These are phyloP conservation scores for Beta lomatogona DNA, from an alignment of 179 eudicot species.

Conservation along the genomic window DNA sequence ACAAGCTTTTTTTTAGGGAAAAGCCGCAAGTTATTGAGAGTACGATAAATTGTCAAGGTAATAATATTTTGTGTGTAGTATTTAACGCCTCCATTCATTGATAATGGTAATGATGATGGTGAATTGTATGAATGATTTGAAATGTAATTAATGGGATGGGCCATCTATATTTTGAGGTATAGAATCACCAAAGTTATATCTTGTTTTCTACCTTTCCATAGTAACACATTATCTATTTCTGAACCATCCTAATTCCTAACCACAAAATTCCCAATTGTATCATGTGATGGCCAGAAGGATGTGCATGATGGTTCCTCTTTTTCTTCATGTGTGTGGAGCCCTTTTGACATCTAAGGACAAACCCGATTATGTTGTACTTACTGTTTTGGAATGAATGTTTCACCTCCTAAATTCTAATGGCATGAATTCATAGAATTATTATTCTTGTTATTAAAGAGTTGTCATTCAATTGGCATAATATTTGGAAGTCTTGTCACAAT, in stretches of 20 bases:
- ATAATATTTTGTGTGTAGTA: no score
- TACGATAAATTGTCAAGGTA: no score
- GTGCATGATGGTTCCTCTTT: conserved; percentile 1
- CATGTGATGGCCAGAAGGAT: conserved; percentile 6
- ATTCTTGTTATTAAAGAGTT: background rate
- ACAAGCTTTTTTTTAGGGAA: no score
- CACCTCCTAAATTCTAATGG: background rate
- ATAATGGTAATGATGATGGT: background rate
- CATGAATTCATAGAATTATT: background rate
- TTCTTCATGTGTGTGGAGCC: conserved; percentile 17
- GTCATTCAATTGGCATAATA: background rate
- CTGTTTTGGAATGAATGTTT: conserved; percentile 4
- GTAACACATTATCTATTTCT: conserved; percentile 15
- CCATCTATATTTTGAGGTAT: background rate
- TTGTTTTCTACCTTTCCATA: background rate
- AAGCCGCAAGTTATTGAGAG: no score
- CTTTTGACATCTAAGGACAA: conserved; percentile 10
- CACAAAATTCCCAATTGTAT: conserved; percentile 1
- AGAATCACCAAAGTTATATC: background rate
- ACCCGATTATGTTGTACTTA: background rate
- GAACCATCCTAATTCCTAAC: conserved; percentile 15
- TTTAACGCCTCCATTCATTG: background rate
- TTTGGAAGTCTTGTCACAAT: background rate
- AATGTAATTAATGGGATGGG: background rate
- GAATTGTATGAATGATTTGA: background rate